These are phyloP conservation scores for Penicillium pancosmium DNA, from an alignment of 495 filamentous ascomycete species.

Conservation along the genomic window DNA sequence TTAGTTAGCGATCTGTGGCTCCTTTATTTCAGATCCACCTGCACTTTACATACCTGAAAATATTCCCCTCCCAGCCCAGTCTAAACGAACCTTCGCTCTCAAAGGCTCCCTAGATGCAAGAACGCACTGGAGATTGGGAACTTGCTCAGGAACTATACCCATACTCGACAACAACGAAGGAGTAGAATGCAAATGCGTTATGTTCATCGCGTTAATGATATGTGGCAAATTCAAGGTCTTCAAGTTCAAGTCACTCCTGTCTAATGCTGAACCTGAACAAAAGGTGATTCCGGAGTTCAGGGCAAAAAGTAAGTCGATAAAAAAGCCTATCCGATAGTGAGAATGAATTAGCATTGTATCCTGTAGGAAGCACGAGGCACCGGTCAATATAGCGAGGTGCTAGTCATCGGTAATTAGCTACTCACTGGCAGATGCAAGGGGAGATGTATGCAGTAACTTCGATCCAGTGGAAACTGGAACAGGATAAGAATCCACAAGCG, in stretches of 20 bases:
- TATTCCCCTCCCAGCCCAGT: conserved; percentile 67
- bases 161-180: conserved; percentile 74
- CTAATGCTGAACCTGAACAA: conserved; percentile 67
- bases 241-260: conserved; percentile 66
- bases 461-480: conserved; percentile 31
- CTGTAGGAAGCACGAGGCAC: not conserved
- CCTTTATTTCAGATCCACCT: not conserved
- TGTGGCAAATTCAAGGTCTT: conserved; percentile 55
- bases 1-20: not conserved
- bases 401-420: not conserved
- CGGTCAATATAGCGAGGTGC: too few species aligned
- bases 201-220: conserved; percentile 54
- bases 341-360: not conserved
- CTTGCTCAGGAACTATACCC: conserved; percentile 53
- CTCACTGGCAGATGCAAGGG: conserved; percentile 68
- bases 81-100: conserved; percentile 62
- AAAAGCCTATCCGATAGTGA: conserved; percentile 52
- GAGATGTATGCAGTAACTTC: conserved; percentile 70
- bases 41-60: conserved; percentile 58
- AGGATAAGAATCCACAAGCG: conserved; percentile 63
- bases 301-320: conserved; percentile 80
- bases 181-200: conserved; percentile 79
- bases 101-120: conserved; percentile 73
- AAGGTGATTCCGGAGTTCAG: conserved; percentile 75
- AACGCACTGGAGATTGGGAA: conserved; percentile 67